A percentile compares a stretch with the other conserved stretches of the same genome.
These are phyloP conservation scores for Asterella californica DNA, from an alignment of 225 moss, liverwort and hornwort genomes.

Conservation along the genomic window DNA sequence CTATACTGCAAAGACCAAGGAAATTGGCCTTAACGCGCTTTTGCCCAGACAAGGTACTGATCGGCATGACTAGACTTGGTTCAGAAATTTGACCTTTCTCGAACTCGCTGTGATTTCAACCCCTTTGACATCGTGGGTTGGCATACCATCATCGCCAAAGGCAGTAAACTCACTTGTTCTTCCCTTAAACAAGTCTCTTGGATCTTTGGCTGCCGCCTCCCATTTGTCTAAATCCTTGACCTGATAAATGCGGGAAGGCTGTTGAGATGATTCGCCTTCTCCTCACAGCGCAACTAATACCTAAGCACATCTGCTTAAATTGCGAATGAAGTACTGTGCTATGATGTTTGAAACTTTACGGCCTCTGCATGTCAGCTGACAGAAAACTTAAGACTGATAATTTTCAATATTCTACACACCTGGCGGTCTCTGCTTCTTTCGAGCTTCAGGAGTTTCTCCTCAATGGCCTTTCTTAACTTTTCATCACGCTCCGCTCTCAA, in stretches of 20 bases:
- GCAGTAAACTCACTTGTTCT: slow-evolving; percentile 52
- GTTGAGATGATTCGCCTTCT: background rate
- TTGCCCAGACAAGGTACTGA: background rate
- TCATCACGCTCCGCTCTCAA: slow-evolving; percentile 70
- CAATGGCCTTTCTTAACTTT: slow-evolving; percentile 50
- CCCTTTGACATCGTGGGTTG: slow-evolving; percentile 66
- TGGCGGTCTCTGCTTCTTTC: slow-evolving; percentile 52
- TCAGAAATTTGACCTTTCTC: slow-evolving; percentile 26
- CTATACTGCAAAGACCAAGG: too few species aligned
- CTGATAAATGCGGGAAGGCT: slow-evolving; percentile 23
- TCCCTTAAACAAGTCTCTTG: slow-evolving; percentile 49
- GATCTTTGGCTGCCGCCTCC: slow-evolving; percentile 48
- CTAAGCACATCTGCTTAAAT: background rate
- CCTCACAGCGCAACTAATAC: background rate
- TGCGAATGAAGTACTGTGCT: background rate
- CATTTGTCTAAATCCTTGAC: slow-evolving; percentile 65
- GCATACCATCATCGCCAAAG: slow-evolving; percentile 65
- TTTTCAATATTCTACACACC: background rate
- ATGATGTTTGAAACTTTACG: background rate
- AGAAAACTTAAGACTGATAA: background rate
- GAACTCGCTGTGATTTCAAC: slow-evolving; percentile 51
- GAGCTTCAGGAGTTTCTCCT: slow-evolving; percentile 58
- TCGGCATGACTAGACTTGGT: too few species aligned
- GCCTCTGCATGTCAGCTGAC: too few species aligned
- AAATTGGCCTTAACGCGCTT: background rate